Conservation (phyloP, 768 basidiomycete genomes). For the Agaricus sinodeliciosus region DNA sequence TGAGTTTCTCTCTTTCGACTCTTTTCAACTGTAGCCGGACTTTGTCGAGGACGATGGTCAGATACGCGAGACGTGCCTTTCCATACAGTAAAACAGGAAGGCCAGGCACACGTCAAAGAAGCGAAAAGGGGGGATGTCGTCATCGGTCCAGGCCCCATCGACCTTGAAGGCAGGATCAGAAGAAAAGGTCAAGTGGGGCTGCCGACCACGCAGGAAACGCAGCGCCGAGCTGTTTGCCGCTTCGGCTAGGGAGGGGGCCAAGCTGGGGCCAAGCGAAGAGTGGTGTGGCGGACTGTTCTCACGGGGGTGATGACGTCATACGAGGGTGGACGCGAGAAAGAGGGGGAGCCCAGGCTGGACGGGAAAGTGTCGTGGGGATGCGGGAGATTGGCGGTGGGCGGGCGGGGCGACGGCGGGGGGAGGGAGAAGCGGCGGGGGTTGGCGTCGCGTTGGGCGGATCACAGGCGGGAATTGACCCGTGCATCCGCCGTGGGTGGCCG, state of each 20-base stretch:
- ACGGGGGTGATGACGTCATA: conserved; percentile 8
- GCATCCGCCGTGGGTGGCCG: conserved; percentile 1
- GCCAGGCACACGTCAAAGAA: too few species aligned
- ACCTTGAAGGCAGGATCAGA: not conserved
- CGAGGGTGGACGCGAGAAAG: not conserved
- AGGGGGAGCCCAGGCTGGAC: not conserved
- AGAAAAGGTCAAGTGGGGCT: not conserved
- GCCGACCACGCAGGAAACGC: not conserved
- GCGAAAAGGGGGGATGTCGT: too few species aligned
- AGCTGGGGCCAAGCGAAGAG: not conserved
- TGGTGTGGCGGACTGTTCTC: not conserved
- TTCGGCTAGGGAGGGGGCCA: not conserved
- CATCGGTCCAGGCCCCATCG: too few species aligned
- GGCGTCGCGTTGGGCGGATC: not conserved
- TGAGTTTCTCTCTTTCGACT: too few species aligned
- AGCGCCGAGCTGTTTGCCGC: not conserved
- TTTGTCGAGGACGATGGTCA: too few species aligned
- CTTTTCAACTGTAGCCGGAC: too few species aligned
- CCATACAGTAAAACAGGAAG: too few species aligned
- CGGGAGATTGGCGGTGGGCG: not conserved
- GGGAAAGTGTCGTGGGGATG: not conserved
- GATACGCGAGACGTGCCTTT: too few species aligned
- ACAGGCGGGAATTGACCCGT: conserved; percentile 4
- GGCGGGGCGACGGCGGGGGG: not conserved
- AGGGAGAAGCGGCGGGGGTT: not conserved